These are phyloP conservation scores for Capsicum rhomboideum DNA, from an alignment of 257 asterid species.

Conservation along the genomic window DNA sequence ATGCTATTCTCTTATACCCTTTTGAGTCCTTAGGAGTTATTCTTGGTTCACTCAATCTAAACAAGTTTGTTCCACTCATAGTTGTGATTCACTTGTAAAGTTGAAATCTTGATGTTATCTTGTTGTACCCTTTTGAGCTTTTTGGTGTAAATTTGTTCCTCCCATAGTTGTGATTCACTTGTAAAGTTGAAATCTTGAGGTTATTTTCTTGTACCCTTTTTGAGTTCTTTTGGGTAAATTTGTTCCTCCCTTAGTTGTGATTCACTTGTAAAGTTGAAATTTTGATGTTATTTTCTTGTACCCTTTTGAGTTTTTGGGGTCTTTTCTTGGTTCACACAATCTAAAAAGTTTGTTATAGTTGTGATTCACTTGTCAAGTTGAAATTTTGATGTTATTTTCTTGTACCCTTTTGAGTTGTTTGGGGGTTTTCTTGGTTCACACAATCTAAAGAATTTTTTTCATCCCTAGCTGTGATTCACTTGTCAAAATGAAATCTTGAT, in stretches of 20 bases:
- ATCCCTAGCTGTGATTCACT: conserved; percentile 16
- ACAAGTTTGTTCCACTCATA: not conserved
- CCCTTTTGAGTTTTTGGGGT: conserved; percentile 16
- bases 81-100: conserved; percentile 27
- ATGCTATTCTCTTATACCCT: not conserved
- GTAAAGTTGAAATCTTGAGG: conserved; percentile 22
- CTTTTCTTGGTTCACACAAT: conserved; percentile 9
- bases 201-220: conserved; percentile 22
- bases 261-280: conserved; percentile 24
- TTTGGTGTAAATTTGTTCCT: not conserved
- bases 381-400: conserved; percentile 17
- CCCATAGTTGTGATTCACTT: conserved; percentile 18
- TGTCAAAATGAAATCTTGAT: conserved; percentile 24
- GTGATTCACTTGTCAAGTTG: conserved; percentile 23
- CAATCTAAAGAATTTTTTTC: not conserved
- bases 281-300: conserved; percentile 14
- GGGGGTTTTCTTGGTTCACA: conserved; percentile 12
- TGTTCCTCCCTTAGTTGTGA: not conserved
- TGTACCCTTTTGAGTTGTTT: conserved; percentile 14
- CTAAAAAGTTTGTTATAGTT: not conserved
- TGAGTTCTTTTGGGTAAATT: not conserved
- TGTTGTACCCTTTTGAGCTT: conserved; percentile 21
- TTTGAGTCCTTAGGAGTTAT: not conserved
- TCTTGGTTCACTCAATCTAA: no score
- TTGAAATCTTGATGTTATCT: conserved; percentile 17